These are phyloP conservation scores for Neostapfia colusana DNA, from an alignment of 176 grass and related monocot genomes.

Conservation along the genomic window DNA sequence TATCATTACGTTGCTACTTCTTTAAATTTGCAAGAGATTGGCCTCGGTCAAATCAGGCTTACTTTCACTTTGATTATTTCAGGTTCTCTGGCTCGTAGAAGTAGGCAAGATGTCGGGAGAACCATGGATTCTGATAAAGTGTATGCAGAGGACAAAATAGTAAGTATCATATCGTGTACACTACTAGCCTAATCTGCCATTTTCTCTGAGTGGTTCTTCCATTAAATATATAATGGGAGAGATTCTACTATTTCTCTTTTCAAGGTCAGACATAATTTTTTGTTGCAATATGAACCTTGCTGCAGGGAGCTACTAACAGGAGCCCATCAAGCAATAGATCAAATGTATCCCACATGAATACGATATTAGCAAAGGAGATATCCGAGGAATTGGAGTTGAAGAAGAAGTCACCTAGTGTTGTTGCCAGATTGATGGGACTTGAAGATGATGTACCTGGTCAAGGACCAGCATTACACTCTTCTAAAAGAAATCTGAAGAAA, in stretches of 20 bases:
- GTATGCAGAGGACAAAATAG: conserved; percentile 52
- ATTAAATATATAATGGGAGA: background rate
- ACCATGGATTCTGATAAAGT: conserved; percentile 37
- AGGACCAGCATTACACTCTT: conserved; percentile 38
- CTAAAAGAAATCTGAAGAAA: conserved; percentile 46
- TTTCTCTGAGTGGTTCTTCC: conserved; percentile 14
- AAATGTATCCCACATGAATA: conserved; percentile 60
- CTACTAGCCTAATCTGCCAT: background rate
- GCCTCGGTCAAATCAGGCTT: background rate
- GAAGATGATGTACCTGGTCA: conserved; percentile 66
- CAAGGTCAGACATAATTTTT: background rate
- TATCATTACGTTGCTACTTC: conserved; percentile 12
- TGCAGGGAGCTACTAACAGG: conserved; percentile 34
- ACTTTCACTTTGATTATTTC: conserved; percentile 17
- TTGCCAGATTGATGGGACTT: conserved; percentile 96
- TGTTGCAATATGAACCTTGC: conserved; percentile 21
- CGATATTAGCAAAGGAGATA: conserved; percentile 61
- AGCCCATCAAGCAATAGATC: conserved; percentile 54
- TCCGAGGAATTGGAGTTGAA: conserved; percentile 58
- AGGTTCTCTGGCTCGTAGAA: conserved; percentile 62
- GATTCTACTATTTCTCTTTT: background rate
- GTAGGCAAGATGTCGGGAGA: conserved; percentile 40
- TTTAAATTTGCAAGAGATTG: conserved; percentile 11
- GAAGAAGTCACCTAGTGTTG: conserved; percentile 65
- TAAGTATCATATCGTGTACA: conserved; percentile 39